Evolutionary conservation across 1,284 basidiomycete species (phyloP).

Genomic region (Ceratobasidium sp.): DNA sequence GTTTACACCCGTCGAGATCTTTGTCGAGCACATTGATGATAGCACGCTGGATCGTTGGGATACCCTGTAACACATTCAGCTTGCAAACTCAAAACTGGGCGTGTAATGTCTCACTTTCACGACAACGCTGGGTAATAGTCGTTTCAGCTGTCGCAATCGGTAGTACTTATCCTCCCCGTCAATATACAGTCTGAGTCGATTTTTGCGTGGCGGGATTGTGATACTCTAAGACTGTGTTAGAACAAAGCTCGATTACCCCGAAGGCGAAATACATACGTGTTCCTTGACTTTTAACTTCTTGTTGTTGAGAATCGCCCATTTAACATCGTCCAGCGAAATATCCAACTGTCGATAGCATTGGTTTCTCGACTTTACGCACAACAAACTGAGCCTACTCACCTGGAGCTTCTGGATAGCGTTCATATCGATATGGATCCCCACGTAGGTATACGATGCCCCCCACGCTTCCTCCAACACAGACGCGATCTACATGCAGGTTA

Average conservation of each 20-base stretch:
- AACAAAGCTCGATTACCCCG: background rate
- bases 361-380: background rate
- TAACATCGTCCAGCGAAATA: conserved; percentile 91
- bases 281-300: conserved; percentile 95
- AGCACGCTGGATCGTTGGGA: conserved; percentile 85
- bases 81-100: background rate
- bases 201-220: conserved; percentile 76
- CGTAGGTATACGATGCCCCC: conserved; percentile 91
- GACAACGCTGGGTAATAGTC: conserved; percentile 82
- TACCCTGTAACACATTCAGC: conserved; percentile 65
- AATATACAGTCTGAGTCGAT: conserved; percentile 87
- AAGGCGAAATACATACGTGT: conserved; percentile 61
- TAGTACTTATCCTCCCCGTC: conserved; percentile 90
- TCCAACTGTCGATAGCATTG: conserved; percentile 72
- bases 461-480: conserved; percentile 96
- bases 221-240: conserved; percentile 64
- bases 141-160: conserved; percentile 84
- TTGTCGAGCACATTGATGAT: conserved; percentile 93
- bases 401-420: conserved; percentile 91
- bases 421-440: conserved; percentile 93
- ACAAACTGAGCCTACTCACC: conserved; percentile 56
- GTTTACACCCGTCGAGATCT: conserved; percentile 76
- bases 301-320: conserved; percentile 86
- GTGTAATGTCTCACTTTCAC: conserved; percentile 72
- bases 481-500: conserved; percentile 69